Evolutionary conservation across 164 flowering plant genomes (phyloP), one percentile per base, ranked within the genome.

Genomic region (Santalum album): DNA sequence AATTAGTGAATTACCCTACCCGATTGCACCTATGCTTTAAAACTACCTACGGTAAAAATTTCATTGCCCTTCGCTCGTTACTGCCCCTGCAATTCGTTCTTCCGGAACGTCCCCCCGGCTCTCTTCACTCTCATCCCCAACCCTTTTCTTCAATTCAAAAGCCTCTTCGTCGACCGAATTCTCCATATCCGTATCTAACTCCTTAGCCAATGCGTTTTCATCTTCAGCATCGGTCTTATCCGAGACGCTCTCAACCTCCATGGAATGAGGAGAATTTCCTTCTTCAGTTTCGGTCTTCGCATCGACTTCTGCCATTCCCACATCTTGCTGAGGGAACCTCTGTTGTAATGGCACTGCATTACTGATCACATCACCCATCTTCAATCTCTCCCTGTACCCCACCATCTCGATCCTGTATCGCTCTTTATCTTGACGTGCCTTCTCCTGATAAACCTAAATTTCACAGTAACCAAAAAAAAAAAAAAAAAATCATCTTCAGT

Each of bases 351-450:
- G 89, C 40, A 80, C 71, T 0, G 81, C 82, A 69, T 75, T 62
- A 21, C 76, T 69, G 44, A 79, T 63, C 21, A 81, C 53, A 34
- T 72, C 74, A 6, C 80, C 78, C 1, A 68, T 65, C 43, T 66
- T 76, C 58, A 71, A 17, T 50, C 78, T 80, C 66, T 80, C 87
- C 53, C 78, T 62, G 74, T 88, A 92, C 19, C 56, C 80, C 59
- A 77, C 94, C 99, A 92, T 83, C 65, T 92, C 96, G 12, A 60
- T 49, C 65, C 62, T 64, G 70, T 92, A 92, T 52, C 99, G 68
- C 54, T 89, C 96, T 64, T 85, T 92, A 56, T 92, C 99, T 66
- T 69, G 82, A 12, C 74, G 19, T 12, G 96, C 99, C 62, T 73
- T 80, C 65, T 89, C 99, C 58, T 85, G 94, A 66, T 89, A 92